Percentiles rank a stretch among this genome's conserved stretches.
phyloP scores from a whole-genome alignment of 805 yeast genomes.

The Candida glaebosa region DNA sequence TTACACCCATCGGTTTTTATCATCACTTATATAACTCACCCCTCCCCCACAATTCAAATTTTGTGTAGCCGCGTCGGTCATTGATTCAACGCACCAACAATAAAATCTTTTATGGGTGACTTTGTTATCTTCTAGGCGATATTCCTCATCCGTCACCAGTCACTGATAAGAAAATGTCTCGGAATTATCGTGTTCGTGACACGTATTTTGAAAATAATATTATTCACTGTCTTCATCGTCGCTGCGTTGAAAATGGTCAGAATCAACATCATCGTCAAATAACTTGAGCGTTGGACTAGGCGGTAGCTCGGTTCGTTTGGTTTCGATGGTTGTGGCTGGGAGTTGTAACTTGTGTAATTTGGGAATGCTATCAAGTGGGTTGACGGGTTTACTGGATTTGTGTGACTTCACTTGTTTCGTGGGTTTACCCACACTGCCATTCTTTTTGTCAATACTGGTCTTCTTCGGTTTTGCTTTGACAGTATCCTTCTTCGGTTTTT shows the following conservation, averaged over 20 bases:
- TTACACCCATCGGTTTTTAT: not conserved
- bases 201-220: too few relatives aligned
- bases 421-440: not conserved
- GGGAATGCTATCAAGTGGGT: not conserved
- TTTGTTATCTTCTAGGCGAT: too few relatives aligned
- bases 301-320: slow-evolving; percentile 2
- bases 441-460: not conserved
- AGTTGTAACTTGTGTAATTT: slow-evolving; percentile 7
- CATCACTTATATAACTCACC: not conserved
- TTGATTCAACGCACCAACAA: not conserved
- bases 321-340: slow-evolving; percentile 10
- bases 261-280: slow-evolving; percentile 10
- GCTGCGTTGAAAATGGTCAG: slow-evolving; percentile 12
- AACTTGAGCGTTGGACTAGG: not conserved
- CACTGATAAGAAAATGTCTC: not conserved
- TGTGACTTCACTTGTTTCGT: too few relatives aligned
- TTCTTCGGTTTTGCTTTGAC: not conserved
- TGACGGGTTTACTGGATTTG: slow-evolving; percentile 1
- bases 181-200: not conserved
- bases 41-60: not conserved
- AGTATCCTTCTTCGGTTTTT: not conserved
- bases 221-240: too few relatives aligned
- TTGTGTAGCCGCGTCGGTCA: not conserved
- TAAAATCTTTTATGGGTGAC: too few relatives aligned
- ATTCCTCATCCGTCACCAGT: not conserved